phyloP scores from a whole-genome alignment of 2,329 filamentous ascomycete species.

The Nothopassalora personata region DNA sequence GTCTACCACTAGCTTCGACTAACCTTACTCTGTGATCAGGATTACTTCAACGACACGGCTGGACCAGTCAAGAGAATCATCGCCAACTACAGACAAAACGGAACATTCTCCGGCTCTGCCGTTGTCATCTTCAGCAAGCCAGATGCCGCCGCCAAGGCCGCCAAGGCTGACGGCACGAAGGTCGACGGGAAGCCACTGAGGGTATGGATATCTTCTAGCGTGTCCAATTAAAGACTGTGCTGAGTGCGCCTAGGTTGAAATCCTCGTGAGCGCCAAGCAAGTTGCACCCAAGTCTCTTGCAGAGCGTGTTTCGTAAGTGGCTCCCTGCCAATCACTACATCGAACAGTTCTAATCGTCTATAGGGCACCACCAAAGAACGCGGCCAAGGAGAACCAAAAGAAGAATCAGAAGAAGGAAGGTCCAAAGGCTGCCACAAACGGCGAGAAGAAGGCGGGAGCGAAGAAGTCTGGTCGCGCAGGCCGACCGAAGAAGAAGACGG shows the following conservation, averaged over 20 bases:
- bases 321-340: background rate
- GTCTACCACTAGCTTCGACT: constrained; percentile 46
- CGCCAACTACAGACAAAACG: constrained; percentile 87
- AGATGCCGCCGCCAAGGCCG: constrained; percentile 78
- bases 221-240: background rate
- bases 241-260: constrained; percentile 64
- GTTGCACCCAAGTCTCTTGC: constrained; percentile 69
- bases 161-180: constrained; percentile 79
- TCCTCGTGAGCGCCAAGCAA: constrained; percentile 64
- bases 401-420: constrained; percentile 17
- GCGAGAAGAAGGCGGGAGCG: constrained; percentile 45
- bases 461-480: constrained; percentile 57
- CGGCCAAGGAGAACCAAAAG: constrained; percentile 27
- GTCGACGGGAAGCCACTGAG: constrained; percentile 90
- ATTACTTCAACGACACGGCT: constrained; percentile 87
- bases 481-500: constrained; percentile 76
- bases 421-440: constrained; percentile 50
- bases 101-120: constrained; percentile 84
- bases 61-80: constrained; percentile 87
- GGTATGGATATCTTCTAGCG: constrained; percentile 46
- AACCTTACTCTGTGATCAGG: constrained; percentile 64
- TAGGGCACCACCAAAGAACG: constrained; percentile 33
- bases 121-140: constrained; percentile 79
- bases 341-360: constrained; percentile 16
- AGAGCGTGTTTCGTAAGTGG: constrained; percentile 72